A percentile compares a stretch with the other conserved stretches of the same genome.
Conservation (phyloP, 2,329 filamentous ascomycete genomes). For the Coniosporium tulheliwenetii region DNA sequence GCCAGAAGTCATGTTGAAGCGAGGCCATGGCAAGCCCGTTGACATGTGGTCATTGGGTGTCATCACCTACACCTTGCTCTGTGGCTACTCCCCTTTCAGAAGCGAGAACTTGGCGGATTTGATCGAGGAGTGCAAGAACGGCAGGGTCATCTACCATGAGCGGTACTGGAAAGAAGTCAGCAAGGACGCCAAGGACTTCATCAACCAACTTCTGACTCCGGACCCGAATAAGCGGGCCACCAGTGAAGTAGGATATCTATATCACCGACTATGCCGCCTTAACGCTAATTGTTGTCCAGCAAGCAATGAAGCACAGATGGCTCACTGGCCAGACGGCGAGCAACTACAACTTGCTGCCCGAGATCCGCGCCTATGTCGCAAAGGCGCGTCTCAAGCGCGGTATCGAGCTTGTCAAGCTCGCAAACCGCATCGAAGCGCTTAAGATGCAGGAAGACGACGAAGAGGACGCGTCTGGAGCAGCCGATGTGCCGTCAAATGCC, state of each 20-base stretch:
- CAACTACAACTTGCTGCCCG: slow-evolving; percentile 92
- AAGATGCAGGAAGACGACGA: slow-evolving; percentile 87
- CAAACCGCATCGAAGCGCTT: slow-evolving; percentile 87
- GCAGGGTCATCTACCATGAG: slow-evolving; percentile 84
- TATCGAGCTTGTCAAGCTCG: slow-evolving; percentile 90
- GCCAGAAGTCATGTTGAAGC: slow-evolving; percentile 95
- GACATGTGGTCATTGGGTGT: slow-evolving; percentile 99
- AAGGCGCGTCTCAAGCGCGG: slow-evolving; percentile 82
- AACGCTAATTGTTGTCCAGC: slow-evolving; percentile 24
- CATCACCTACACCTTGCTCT: slow-evolving; percentile 95
- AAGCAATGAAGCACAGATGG: slow-evolving; percentile 73
- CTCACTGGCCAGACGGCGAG: slow-evolving; percentile 81
- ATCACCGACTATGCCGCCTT: slow-evolving; percentile 2
- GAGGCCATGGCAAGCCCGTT: slow-evolving; percentile 92
- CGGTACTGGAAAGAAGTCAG: slow-evolving; percentile 98
- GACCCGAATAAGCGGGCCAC: slow-evolving; percentile 62
- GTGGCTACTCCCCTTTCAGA: slow-evolving; percentile 95
- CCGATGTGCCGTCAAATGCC: slow-evolving; percentile 47
- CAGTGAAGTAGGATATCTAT: slow-evolving; percentile 46
- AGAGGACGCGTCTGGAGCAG: slow-evolving; percentile 44
- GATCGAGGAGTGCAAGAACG: slow-evolving; percentile 81
- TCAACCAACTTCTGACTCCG: slow-evolving; percentile 63
- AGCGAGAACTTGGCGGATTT: slow-evolving; percentile 86
- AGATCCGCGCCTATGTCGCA: slow-evolving; percentile 88
- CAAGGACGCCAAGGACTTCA: slow-evolving; percentile 89